Evolutionary conservation across 805 yeast genomes (phyloP).

Genomic region (Kodamaea nitidulidarum): DNA sequence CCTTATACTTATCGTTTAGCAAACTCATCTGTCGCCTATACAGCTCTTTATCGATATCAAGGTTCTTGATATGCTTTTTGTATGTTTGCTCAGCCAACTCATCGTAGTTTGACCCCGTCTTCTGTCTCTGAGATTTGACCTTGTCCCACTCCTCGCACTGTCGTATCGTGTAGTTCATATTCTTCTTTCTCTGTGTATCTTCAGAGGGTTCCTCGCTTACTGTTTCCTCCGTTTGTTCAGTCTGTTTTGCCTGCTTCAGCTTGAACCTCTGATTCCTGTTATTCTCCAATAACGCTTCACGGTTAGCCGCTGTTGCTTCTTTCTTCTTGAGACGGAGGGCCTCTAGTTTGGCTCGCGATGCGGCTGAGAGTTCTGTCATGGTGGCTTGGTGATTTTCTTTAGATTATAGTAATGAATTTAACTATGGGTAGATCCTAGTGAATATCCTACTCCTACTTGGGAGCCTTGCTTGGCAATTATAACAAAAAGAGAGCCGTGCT

Average conservation of each 20-base stretch:
- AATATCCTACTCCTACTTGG: too few species aligned
- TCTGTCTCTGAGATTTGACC: constrained; percentile 24
- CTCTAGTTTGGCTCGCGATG: constrained; percentile 6
- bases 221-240: constrained; percentile 16
- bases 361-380: neutral
- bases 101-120: constrained; percentile 45
- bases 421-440: too few species aligned
- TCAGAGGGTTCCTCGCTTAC: constrained; percentile 31
- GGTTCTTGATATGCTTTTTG: constrained; percentile 43
- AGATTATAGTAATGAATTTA: neutral
- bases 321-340: constrained; percentile 15
- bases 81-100: constrained; percentile 62
- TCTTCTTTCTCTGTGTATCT: constrained; percentile 8
- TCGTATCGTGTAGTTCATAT: constrained; percentile 43
- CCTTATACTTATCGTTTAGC: constrained; percentile 12
- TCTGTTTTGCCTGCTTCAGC: constrained; percentile 11
- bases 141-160: constrained; percentile 63
- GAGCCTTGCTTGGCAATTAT: too few species aligned
- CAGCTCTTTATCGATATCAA: constrained; percentile 36
- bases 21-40: constrained; percentile 37
- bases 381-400: neutral
- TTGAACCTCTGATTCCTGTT: constrained; percentile 13
- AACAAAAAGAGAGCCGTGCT: too few species aligned
- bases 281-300: constrained; percentile 16
- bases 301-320: constrained; percentile 16